These are phyloP conservation scores for Candida xyloterini DNA, from an alignment of 805 yeast genomes.

Conservation along the genomic window DNA sequence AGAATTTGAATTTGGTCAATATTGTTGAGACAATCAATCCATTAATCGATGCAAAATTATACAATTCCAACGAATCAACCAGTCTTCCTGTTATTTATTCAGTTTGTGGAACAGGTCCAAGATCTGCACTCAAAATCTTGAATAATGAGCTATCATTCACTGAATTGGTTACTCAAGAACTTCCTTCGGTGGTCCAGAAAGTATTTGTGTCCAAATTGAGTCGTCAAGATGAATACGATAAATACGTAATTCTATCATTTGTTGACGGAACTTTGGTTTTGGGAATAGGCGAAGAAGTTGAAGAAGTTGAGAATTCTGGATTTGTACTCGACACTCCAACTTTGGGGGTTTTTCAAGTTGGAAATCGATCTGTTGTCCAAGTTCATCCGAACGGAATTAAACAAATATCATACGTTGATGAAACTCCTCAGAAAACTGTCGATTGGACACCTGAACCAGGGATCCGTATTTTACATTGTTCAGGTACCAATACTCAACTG, in stretches of 20 bases:
- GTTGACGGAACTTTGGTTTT: constrained; percentile 68
- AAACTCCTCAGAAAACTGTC: constrained; percentile 32
- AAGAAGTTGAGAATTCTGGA: constrained; percentile 62
- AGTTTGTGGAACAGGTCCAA: constrained; percentile 41
- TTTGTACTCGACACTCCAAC: constrained; percentile 59
- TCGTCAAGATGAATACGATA: constrained; percentile 47
- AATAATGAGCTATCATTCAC: constrained; percentile 58
- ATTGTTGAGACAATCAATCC: constrained; percentile 53
- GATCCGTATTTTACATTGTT: constrained; percentile 53
- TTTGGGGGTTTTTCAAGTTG: constrained; percentile 66
- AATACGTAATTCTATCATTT: constrained; percentile 63
- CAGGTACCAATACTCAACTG: constrained; percentile 66
- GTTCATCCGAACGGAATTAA: constrained; percentile 68
- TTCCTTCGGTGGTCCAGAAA: constrained; percentile 62
- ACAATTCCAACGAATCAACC: constrained; percentile 30
- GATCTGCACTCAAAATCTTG: constrained; percentile 46
- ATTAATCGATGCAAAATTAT: constrained; percentile 39
- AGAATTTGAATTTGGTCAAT: constrained; percentile 60
- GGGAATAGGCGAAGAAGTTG: constrained; percentile 75
- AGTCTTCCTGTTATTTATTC: constrained; percentile 42
- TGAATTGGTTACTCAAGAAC: constrained; percentile 68
- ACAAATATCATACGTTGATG: constrained; percentile 42
- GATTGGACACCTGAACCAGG: constrained; percentile 89
- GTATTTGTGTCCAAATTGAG: constrained; percentile 62
- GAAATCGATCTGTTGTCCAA: constrained; percentile 62